Percentiles rank a stretch among this genome's conserved stretches.
Evolutionary conservation across 345 rosid genomes (phyloP).

Genomic region (Salix arbutifolia): DNA sequence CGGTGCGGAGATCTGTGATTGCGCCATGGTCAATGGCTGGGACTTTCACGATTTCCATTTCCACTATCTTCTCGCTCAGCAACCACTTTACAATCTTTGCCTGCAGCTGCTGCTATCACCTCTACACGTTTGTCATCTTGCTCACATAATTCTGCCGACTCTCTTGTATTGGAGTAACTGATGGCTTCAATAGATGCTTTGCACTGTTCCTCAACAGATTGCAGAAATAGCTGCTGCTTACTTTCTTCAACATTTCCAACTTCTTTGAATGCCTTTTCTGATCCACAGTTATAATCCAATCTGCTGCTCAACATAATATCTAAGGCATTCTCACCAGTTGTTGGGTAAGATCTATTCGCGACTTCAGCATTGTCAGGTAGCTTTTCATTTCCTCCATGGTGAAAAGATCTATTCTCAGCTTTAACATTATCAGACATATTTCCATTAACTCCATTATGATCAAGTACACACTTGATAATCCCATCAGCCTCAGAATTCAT

Average conservation of each 20-base stretch:
- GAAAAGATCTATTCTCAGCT: neutral
- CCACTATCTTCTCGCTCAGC: too few relatives aligned
- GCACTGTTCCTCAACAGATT: neutral
- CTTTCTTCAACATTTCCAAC: neutral
- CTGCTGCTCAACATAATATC: too few relatives aligned
- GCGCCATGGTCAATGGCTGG: too few relatives aligned
- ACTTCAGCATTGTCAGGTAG: neutral
- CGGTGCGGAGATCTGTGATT: too few relatives aligned
- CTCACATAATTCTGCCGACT: too few relatives aligned
- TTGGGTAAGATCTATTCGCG: neutral
- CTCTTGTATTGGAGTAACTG: too few relatives aligned
- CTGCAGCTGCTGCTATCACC: too few relatives aligned
- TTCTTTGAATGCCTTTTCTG: neutral
- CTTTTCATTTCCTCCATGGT: neutral
- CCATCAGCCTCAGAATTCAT: neutral
- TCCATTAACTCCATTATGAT: neutral
- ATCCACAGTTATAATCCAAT: neutral
- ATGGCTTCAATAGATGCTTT: neutral
- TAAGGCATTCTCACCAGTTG: neutral
- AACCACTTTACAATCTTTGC: too few relatives aligned
- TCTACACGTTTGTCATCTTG: too few relatives aligned
- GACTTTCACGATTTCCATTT: too few relatives aligned
- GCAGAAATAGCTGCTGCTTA: neutral
- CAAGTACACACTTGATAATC: neutral
- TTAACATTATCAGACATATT: neutral